Percentiles rank a stretch among this genome's conserved stretches.
These are phyloP conservation scores for Pseudogymnoascus destructans DNA, from an alignment of 2,329 filamentous ascomycete genomes.

Conservation along the genomic window DNA sequence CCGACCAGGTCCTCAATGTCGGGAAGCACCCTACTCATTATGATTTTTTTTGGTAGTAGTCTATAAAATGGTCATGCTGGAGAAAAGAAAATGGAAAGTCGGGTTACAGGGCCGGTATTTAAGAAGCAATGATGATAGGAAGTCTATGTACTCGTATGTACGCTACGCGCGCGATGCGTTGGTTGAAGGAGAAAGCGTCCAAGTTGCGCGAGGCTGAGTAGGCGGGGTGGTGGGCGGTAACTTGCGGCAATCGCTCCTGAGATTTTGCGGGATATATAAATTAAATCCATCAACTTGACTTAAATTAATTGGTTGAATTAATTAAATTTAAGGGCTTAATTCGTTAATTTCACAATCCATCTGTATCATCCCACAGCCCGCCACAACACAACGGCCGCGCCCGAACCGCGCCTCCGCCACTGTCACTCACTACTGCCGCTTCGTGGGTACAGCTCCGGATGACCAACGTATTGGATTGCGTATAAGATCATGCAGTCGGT, in stretches of 20 bases:
- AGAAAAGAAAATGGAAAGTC: slow-evolving; percentile 10
- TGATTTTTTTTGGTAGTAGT: slow-evolving; percentile 18
- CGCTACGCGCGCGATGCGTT: slow-evolving; percentile 1
- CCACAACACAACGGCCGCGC: slow-evolving; percentile 2
- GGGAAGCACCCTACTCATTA: slow-evolving; percentile 35
- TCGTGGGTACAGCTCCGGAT: background rate
- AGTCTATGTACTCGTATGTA: slow-evolving; percentile 9
- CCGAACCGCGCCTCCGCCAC: slow-evolving; percentile 5
- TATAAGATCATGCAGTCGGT: background rate
- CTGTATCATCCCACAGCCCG: background rate
- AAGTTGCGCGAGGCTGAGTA: slow-evolving; percentile 10
- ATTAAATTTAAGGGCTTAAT: slow-evolving; percentile 1
- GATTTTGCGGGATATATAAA: background rate
- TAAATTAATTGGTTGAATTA: background rate
- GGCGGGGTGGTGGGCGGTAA: background rate
- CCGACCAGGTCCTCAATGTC: slow-evolving; percentile 49
- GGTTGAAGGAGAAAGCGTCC: background rate
- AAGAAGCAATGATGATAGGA: slow-evolving; percentile 4
- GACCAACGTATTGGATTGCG: slow-evolving; percentile 3
- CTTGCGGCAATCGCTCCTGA: too few species aligned
- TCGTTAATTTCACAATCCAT: background rate
- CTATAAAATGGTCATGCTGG: slow-evolving; percentile 26
- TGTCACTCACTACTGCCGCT: background rate
- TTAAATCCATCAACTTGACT: too few species aligned
- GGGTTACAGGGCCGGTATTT: background rate